Evolutionary conservation across 805 yeast species (phyloP), one percentile per base, ranked within the genome.

Genomic region (Zygosaccharomyces lentus): DNA sequence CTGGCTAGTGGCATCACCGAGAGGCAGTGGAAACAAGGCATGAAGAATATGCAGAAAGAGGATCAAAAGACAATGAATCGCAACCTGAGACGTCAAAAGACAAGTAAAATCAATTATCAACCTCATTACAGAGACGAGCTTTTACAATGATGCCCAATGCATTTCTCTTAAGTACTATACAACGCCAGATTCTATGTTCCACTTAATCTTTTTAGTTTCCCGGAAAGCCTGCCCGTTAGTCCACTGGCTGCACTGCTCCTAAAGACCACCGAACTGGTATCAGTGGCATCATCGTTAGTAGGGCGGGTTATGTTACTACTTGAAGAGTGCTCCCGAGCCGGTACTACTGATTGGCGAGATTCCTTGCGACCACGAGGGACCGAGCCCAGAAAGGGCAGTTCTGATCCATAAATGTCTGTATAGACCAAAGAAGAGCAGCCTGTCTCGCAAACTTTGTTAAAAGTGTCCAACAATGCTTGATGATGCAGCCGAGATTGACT

Each of bases 71-170:
- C 70, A 59, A 68, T 67, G 51, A 66, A 67, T 50, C 65, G 64
- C 50, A 57, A 66, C 19, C 52, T 71, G 43, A 62, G 68, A 31
- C 70, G 81, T 51, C 85, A 87, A 25, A 77, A 80, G 46, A 15
- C 50, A 12, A 85, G 80, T 65, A 79, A 79, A 62, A 71, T 81
- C 63, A 93, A 91, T 67, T 77, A 80, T 74, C 96, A 91, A 74
- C 78, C 80, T 25, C 96, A 93, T 62, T 87, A 67, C 72, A 77
- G 95, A 62, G 96, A 88, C 62, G 82, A 80, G 59, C 66, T 86
- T 55, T 70, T 87, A 37, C 67, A 61, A 48, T 56, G 50, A 48
- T 26, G 12, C 16, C 19, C n/a, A 38, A 21, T 40, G 21, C 16
- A 31, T 31, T 15, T 10, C 19, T 7, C 24, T 23, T 10, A 6